Conservation (phyloP, 129 eudicot species). For the Flaveria brownii region DNA sequence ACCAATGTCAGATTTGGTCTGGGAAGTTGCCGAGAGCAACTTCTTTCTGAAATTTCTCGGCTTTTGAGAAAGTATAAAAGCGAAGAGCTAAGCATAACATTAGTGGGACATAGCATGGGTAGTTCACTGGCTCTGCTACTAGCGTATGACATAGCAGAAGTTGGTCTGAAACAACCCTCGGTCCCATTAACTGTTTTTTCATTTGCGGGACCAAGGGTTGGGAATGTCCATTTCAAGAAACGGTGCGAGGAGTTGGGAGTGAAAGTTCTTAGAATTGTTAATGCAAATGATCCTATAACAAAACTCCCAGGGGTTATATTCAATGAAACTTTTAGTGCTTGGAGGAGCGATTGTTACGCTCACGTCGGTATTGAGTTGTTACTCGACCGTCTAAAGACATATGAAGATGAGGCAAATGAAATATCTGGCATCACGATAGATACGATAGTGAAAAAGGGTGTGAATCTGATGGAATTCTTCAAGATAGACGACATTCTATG, state of each 20-base stretch:
- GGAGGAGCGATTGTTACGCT: conserved; percentile 53
- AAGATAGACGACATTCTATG: conserved; percentile 52
- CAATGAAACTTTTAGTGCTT: conserved; percentile 47
- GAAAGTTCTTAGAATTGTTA: conserved; percentile 54
- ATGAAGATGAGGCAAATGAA: conserved; percentile 18
- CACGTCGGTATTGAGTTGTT: conserved; percentile 67
- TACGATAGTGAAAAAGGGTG: background rate
- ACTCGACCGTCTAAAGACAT: conserved; percentile 21
- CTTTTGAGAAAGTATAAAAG: conserved; percentile 43
- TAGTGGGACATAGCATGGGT: conserved; percentile 71
- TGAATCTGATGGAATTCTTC: conserved; percentile 40
- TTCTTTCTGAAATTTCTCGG: conserved; percentile 52
- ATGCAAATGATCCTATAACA: conserved; percentile 58
- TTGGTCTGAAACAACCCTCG: conserved; percentile 33
- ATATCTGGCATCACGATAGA: background rate
- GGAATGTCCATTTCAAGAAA: conserved; percentile 50
- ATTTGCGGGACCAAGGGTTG: conserved; percentile 67
- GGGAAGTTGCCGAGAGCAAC: conserved; percentile 62
- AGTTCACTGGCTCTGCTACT: conserved; percentile 57
- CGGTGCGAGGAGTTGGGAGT: conserved; percentile 62
- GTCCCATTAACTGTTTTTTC: conserved; percentile 55
- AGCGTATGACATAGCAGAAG: conserved; percentile 57
- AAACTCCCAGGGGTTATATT: conserved; percentile 58
- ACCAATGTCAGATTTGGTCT: conserved; percentile 45
- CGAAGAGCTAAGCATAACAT: conserved; percentile 51